Conservation (phyloP, 2,329 filamentous ascomycete species). For the Penicillium sp. region DNA sequence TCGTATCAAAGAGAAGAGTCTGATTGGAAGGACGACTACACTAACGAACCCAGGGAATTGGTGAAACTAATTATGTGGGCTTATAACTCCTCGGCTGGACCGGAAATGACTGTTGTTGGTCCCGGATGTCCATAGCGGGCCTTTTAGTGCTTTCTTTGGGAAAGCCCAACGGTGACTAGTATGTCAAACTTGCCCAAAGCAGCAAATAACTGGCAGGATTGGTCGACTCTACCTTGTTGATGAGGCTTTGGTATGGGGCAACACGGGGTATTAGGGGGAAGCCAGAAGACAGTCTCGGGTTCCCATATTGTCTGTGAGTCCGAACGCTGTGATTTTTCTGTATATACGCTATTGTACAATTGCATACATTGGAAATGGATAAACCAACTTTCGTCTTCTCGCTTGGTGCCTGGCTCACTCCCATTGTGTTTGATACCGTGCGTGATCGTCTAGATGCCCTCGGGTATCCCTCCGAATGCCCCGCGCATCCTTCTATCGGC, state of each 20-base stretch:
- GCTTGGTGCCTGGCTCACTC: conserved; percentile 43
- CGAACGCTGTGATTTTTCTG: no score
- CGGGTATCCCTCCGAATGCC: conserved; percentile 35
- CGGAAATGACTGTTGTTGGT: not conserved
- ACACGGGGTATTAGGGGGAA: not conserved
- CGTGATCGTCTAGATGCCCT: conserved; percentile 30
- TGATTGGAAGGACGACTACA: not conserved
- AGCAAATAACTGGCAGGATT: not conserved
- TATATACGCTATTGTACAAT: not conserved
- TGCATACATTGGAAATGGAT: conserved; percentile 1
- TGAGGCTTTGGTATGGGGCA: no score
- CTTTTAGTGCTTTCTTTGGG: not conserved
- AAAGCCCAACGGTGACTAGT: not conserved
- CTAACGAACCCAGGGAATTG: not conserved
- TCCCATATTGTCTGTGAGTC: not conserved
- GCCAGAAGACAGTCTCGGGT: not conserved
- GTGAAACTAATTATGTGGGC: not conserved
- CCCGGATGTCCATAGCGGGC: not conserved
- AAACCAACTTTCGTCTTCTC: conserved; percentile 38
- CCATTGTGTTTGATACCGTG: conserved; percentile 32
- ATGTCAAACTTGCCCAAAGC: not conserved
- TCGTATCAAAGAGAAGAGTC: no score
- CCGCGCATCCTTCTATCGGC: conserved; percentile 31
- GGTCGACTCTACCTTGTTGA: no score
- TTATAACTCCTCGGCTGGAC: not conserved